Evolutionary conservation across 2,329 filamentous ascomycete species (phyloP).

Genomic region (Aureobasidium sp.): DNA sequence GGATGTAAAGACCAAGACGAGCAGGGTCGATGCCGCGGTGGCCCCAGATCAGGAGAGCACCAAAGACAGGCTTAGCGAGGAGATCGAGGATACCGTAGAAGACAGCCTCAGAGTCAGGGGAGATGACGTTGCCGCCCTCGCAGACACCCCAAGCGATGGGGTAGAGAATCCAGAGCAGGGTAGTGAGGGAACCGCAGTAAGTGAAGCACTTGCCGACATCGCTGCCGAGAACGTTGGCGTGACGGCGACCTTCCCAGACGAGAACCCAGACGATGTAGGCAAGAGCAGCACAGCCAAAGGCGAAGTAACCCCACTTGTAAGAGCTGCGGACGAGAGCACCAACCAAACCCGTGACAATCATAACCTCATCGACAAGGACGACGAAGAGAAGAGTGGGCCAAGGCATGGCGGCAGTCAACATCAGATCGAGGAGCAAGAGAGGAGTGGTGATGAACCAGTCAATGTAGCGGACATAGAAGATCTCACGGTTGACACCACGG

Average conservation of each 20-base stretch:
- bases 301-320: conserved; percentile 65
- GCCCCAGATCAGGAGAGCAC: conserved; percentile 53
- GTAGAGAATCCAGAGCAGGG: conserved; percentile 58
- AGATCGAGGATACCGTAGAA: conserved; percentile 64
- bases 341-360: conserved; percentile 61
- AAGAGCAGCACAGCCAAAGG: conserved; percentile 47
- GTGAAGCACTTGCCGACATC: conserved; percentile 50
- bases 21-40: conserved; percentile 56
- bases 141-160: conserved; percentile 57
- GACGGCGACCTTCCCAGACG: conserved; percentile 47
- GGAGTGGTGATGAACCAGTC: conserved; percentile 61
- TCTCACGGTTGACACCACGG: conserved; percentile 49
- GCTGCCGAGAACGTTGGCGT: conserved; percentile 49
- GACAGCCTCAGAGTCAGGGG: conserved; percentile 59
- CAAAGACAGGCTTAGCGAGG: conserved; percentile 58
- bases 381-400: conserved; percentile 58
- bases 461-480: conserved; percentile 62
- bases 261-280: conserved; percentile 57
- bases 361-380: conserved; percentile 56
- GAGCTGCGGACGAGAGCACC: conserved; percentile 55
- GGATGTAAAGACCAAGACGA: conserved; percentile 47
- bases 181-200: conserved; percentile 51
- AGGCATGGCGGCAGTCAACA: conserved; percentile 58
- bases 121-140: conserved; percentile 59
- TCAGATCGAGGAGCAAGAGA: conserved; percentile 54